Percentiles rank a stretch among this genome's conserved stretches.
phyloP scores from a whole-genome alignment of 495 filamentous ascomycete genomes.

The Apiosordaria backusii region DNA sequence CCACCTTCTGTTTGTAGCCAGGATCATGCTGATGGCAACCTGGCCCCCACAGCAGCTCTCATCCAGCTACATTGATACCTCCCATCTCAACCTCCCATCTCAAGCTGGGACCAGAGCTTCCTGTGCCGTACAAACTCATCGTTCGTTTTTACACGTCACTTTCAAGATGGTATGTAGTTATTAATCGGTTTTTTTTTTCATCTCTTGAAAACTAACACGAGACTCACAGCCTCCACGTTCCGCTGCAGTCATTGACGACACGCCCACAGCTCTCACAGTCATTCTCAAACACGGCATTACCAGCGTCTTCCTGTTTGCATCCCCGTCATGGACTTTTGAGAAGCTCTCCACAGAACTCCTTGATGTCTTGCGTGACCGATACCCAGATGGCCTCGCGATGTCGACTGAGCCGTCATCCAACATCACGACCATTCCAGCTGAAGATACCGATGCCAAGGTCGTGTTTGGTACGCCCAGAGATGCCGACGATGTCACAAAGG shows the following conservation, averaged over 20 bases:
- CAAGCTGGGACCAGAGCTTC: too few relatives aligned
- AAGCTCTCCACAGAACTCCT: conserved; percentile 63
- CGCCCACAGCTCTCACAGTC: conserved; percentile 54
- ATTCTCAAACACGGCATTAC: conserved; percentile 76
- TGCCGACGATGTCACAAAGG: neutral
- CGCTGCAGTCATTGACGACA: conserved; percentile 25
- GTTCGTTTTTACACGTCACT: neutral
- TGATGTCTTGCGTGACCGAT: conserved; percentile 45
- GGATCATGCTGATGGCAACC: neutral
- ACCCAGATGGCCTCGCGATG: conserved; percentile 44
- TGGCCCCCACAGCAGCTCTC: neutral
- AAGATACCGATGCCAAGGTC: neutral
- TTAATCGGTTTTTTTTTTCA: neutral
- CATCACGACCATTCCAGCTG: conserved; percentile 10
- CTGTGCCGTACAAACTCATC: neutral
- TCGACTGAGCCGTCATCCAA: conserved; percentile 18
- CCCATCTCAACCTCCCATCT: neutral
- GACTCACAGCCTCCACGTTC: conserved; percentile 10
- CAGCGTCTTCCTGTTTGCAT: conserved; percentile 70
- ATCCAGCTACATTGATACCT: neutral
- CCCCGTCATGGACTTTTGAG: conserved; percentile 56
- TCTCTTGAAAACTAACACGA: neutral
- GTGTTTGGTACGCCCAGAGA: neutral
- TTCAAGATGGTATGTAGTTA: neutral
- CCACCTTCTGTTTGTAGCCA: neutral